Conservation (phyloP, 208 protist genomes). For the Spongospora subterranea region DNA sequence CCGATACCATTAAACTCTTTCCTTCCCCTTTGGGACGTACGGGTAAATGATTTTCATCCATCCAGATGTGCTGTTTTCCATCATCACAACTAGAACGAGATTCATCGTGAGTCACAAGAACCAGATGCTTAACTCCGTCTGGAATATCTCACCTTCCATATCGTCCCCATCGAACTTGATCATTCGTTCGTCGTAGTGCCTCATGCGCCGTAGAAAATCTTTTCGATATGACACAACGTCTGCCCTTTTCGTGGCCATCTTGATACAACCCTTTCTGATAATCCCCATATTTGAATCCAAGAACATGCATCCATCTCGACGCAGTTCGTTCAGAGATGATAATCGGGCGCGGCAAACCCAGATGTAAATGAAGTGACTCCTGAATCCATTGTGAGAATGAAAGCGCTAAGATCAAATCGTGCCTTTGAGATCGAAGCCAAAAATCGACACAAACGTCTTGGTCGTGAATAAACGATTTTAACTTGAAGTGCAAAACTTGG, state of each 20-base stretch:
- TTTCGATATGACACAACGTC: neutral
- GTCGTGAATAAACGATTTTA: no score
- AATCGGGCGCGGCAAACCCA: neutral
- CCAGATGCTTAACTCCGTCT: neutral
- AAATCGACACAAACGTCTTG: no score
- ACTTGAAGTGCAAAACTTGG: no score
- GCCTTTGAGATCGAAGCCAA: neutral
- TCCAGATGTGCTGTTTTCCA: neutral
- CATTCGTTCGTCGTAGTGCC: neutral
- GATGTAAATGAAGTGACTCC: neutral
- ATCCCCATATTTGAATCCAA: neutral
- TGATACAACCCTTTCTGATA: neutral
- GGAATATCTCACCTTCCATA: neutral
- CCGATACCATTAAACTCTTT: neutral
- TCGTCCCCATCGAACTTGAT: neutral
- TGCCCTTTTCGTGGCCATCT: neutral
- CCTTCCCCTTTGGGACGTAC: neutral
- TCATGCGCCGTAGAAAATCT: neutral
- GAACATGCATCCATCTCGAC: neutral
- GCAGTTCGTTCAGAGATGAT: neutral
- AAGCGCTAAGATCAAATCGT: neutral
- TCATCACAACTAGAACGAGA: neutral
- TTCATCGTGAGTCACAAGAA: neutral
- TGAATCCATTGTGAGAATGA: neutral
- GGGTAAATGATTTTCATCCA: neutral